Base-by-base conservation (phyloP, 768 basidiomycete species). In the Dendrothele bispora region DNA sequence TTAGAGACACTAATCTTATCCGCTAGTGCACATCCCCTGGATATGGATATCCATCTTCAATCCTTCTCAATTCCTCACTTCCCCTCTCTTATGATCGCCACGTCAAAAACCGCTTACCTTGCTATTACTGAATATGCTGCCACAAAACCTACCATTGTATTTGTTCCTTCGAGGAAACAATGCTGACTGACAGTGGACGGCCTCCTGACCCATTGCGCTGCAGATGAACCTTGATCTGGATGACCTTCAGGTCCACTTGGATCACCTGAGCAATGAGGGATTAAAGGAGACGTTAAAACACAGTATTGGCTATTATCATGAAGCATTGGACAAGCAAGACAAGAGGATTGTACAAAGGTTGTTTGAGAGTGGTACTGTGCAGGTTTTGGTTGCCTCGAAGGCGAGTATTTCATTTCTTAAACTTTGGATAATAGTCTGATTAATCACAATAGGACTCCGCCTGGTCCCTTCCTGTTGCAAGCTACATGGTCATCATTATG, bases 401-500 rank as follows among this genome's bases (percentile, higher is more conserved):
- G 91, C 89, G 61, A 18, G 73, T 64, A 4, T 5, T 37, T 5
- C n/a, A n/a, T n/a, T n/a, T n/a, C n/a, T n/a, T n/a, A n/a, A n/a
- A n/a, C n/a, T n/a, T n/a, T n/a, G n/a, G 39, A 25, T 39, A 34
- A 5, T 34, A 39, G 34, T 18, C 44, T 15, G 27, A 8, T 22
- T n/a, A n/a, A n/a, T n/a, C n/a, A n/a, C n/a, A n/a, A 20, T 47
- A 95, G 90, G 97, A 98, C 56, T 92, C 90, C 1, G 91, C 94
- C 1, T 99, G 95, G 95, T 92, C 84, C 60, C 73, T 99, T 6
- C 94, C 95, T 0, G 84, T 95, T 17, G 83, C 92, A 1, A 86
- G 91, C 50, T 95, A 97, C 66, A 95, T 98, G 91, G 95, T 98
- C 35, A 86, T 99, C 64, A 91, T 99, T 57, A 98, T 98, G 95